Evolutionary conservation across 73 alveolate species (phyloP).

Genomic region (Paraurostyla sp.): DNA sequence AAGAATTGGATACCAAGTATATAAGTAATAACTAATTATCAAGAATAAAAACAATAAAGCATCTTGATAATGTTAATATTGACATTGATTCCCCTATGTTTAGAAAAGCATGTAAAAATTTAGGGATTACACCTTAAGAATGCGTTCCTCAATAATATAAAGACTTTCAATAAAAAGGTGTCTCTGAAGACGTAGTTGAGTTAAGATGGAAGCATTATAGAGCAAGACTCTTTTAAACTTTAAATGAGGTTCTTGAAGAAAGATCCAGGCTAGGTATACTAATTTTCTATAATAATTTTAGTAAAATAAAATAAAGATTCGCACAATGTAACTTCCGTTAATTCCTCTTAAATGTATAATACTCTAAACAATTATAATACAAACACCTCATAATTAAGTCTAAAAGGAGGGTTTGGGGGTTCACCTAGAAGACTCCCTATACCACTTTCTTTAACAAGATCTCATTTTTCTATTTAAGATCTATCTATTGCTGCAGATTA

Average conservation of each 20-base stretch:
- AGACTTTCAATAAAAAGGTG: slow-evolving; percentile 24
- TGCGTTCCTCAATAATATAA: neutral
- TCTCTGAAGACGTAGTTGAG: slow-evolving; percentile 5
- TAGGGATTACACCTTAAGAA: slow-evolving; percentile 36
- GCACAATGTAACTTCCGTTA: neutral
- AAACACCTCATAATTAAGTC: neutral
- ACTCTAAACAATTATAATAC: slow-evolving; percentile 24
- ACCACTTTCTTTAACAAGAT: slow-evolving; percentile 28
- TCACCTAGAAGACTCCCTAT: too few species aligned
- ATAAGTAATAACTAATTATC: neutral
- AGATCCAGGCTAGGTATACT: neutral
- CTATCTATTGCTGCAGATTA: neutral
- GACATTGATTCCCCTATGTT: slow-evolving; percentile 33
- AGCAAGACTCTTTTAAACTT: slow-evolving; percentile 18
- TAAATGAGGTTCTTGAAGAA: slow-evolving; percentile 52
- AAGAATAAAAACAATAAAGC: slow-evolving; percentile 8
- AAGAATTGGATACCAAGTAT: neutral
- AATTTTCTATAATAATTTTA: neutral
- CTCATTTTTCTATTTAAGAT: slow-evolving; percentile 27
- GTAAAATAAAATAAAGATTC: neutral
- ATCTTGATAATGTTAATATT: neutral
- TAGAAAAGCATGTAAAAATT: slow-evolving; percentile 32
- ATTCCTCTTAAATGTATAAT: neutral
- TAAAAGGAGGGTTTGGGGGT: too few species aligned
- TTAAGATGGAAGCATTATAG: slow-evolving; percentile 51